Evolutionary conservation across 768 basidiomycete genomes (phyloP), one percentile per base, ranked within the genome.

Genomic region (Lactarius hengduanensis): DNA sequence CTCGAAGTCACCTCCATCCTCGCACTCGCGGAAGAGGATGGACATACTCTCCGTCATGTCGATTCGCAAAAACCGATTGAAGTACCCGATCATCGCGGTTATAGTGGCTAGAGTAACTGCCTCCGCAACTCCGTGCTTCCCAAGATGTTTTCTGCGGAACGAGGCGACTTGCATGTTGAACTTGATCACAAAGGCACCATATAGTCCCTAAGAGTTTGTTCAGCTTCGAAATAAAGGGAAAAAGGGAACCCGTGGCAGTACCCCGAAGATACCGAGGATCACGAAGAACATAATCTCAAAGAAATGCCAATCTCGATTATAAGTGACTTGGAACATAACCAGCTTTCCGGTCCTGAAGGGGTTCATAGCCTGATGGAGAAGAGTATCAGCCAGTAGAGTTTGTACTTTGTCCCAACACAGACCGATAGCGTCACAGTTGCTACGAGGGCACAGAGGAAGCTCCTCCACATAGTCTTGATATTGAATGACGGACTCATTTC

Each of bases 401-500:
- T 58, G 56, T 45, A 71, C 57, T 10, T 61, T 55, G 28, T 6
- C 18, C 30, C 26, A 10, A 54, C 36, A 83, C 94, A 72, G 67
- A 97, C 96, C 38, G 96, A 91, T 38, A 99, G 80, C 0, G 96
- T 96, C 71, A 98, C 92, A 0, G 96, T 98, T 16, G 97, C 97
- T 57, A 98, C 90, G 57, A 99, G 82, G 40, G 97, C 97, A 76
- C 97, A 98, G 74, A 98, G 90, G 77, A 98, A 97, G 74, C 93
- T 96, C 73, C 89, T 83, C 96, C 96, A 98, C 94, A 98, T 97
- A 5, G 96, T 98, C 77, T 94, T 90, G 78, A 96, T 96, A 64
- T 91, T 96, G 76, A 98, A 98, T 45, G 86, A 90, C 75, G 94
- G 91, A 76, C 93, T 96, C 97, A 99, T 99, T 86, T 99, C 97